Conservation (phyloP, 805 yeast species). For the Candida palmyrensis region DNA sequence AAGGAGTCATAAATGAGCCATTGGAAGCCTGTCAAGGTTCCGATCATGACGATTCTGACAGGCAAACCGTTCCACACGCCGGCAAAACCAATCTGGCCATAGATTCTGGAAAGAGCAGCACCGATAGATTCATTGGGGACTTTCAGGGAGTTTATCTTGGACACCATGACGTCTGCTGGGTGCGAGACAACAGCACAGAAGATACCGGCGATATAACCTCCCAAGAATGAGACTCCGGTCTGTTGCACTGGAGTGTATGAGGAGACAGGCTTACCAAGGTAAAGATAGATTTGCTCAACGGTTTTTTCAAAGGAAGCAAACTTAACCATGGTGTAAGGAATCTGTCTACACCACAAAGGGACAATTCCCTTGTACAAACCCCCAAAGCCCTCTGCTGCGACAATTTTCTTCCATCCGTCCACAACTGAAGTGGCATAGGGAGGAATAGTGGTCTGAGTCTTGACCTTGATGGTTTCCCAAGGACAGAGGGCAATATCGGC, state of each 20-base stretch:
- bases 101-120: conserved; percentile 68
- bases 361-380: conserved; percentile 84
- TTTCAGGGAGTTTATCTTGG: conserved; percentile 77
- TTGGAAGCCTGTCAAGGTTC: conserved; percentile 95
- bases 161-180: conserved; percentile 99
- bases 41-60: conserved; percentile 93
- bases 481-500: conserved; percentile 93
- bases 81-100: conserved; percentile 73
- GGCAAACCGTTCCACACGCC: conserved; percentile 96
- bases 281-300: conserved; percentile 71
- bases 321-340: conserved; percentile 98
- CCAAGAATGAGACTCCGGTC: conserved; percentile 90
- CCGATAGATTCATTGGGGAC: conserved; percentile 61
- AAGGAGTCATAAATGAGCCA: conserved; percentile 96
- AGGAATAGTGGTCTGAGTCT: conserved; percentile 89
- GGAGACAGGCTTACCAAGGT: conserved; percentile 66
- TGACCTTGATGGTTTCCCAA: conserved; percentile 90
- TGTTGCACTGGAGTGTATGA: conserved; percentile 72
- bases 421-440: conserved; percentile 64
- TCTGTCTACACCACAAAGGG: conserved; percentile 94
- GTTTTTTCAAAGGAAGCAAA: conserved; percentile 92
- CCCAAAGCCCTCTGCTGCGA: conserved; percentile 62
- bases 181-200: conserved; percentile 94
- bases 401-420: conserved; percentile 64
- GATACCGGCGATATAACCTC: conserved; percentile 97